Evolutionary conservation across 1,139 yeast species (phyloP).

Genomic region (Debaryomycetaceae sp.): DNA sequence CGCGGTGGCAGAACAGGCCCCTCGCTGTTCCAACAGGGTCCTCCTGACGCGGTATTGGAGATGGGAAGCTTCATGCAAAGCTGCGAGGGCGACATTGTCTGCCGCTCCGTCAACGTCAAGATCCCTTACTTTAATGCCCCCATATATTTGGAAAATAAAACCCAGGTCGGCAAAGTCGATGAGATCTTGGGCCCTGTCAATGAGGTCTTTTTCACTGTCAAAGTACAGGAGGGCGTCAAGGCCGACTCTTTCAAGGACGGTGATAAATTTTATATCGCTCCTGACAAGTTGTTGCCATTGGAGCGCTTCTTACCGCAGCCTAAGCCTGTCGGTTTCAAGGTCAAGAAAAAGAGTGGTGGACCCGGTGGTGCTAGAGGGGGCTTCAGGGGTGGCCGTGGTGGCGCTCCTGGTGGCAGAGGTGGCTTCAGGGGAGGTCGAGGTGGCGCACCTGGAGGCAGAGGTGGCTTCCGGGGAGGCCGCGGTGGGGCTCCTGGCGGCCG

Average conservation of each 20-base stretch:
- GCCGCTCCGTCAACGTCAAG: constrained; percentile 88
- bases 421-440: constrained; percentile 33
- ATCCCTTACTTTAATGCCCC: constrained; percentile 99
- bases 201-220: constrained; percentile 92
- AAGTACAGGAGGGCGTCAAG: constrained; percentile 92
- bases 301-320: constrained; percentile 96
- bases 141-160: constrained; percentile 87
- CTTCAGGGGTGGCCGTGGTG: constrained; percentile 29
- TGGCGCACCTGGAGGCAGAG: constrained; percentile 39
- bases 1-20: constrained; percentile 39
- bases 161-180: constrained; percentile 94
- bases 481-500: constrained; percentile 20
- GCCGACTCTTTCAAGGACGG: constrained; percentile 90
- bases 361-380: constrained; percentile 36
- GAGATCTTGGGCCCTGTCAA: constrained; percentile 96
- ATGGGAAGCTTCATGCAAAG: constrained; percentile 90
- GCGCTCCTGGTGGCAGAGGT: constrained; percentile 30
- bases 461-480: constrained; percentile 30
- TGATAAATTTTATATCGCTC: constrained; percentile 90
- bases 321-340: constrained; percentile 57
- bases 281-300: constrained; percentile 88
- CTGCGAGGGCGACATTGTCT: constrained; percentile 95
- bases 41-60: constrained; percentile 89
- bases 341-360: constrained; percentile 63
- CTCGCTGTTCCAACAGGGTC: constrained; percentile 58